Evolutionary conservation across 2,329 filamentous ascomycete genomes (phyloP).

Genomic region (Botrytis deweyae): DNA sequence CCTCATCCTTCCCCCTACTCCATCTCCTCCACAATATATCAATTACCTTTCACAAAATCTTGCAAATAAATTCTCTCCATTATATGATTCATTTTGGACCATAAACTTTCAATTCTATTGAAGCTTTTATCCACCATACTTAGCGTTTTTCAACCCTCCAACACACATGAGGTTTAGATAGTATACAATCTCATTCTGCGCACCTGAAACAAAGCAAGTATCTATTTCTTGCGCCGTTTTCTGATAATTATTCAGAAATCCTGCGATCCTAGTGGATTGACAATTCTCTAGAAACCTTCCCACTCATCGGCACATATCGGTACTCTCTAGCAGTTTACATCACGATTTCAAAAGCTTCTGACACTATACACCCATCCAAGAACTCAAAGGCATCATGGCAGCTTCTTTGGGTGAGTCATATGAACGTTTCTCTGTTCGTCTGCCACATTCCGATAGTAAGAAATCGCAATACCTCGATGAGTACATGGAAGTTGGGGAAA

Average conservation of each 20-base stretch:
- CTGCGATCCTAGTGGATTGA: not conserved
- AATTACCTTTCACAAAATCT: too few relatives aligned
- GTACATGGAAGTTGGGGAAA: conserved; percentile 17
- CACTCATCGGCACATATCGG: not conserved
- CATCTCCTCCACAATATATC: too few relatives aligned
- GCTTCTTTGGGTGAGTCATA: not conserved
- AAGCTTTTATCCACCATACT: not conserved
- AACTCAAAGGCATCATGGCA: not conserved
- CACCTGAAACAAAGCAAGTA: not conserved
- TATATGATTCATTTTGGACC: too few relatives aligned
- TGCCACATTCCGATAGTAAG: not conserved
- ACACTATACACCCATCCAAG: not conserved
- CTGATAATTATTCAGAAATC: not conserved
- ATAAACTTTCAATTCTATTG: not conserved
- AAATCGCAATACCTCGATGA: conserved; percentile 1
- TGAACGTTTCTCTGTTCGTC: conserved; percentile 8
- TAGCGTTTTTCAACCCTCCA: not conserved
- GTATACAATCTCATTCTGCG: not conserved
- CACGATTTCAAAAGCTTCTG: not conserved
- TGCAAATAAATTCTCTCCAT: too few relatives aligned
- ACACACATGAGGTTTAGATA: too few relatives aligned
- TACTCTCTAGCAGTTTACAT: not conserved
- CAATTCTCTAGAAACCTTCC: too few relatives aligned
- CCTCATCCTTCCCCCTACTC: accelerated
- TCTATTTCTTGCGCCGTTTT: not conserved